Percentiles rank a stretch among this genome's conserved stretches.
These are phyloP conservation scores for Barnettozyma siamensis DNA, from an alignment of 805 yeast species.

Conservation along the genomic window DNA sequence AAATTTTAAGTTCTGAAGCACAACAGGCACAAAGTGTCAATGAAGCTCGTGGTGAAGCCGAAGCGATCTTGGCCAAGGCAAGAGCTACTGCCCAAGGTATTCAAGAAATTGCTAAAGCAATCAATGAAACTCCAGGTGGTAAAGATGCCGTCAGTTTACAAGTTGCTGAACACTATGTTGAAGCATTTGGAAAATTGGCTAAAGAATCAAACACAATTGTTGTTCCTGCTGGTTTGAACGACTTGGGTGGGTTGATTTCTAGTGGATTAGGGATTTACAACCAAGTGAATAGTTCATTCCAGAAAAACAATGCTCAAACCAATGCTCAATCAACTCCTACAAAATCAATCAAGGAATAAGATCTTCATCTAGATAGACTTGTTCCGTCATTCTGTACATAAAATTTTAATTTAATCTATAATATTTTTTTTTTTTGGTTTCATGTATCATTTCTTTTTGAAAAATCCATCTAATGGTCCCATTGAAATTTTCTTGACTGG, in stretches of 20 bases:
- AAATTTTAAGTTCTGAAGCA: conserved; percentile 74
- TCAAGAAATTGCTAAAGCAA: conserved; percentile 57
- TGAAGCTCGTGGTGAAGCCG: conserved; percentile 68
- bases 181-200: conserved; percentile 75
- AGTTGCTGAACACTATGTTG: conserved; percentile 79
- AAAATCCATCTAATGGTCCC: conserved; percentile 69
- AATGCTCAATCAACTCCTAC: not conserved
- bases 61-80: conserved; percentile 59
- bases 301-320: too few species aligned
- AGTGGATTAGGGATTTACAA: conserved; percentile 71
- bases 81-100: conserved; percentile 73
- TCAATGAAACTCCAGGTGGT: conserved; percentile 63
- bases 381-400: conserved; percentile 1
- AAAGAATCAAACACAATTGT: conserved; percentile 76
- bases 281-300: conserved; percentile 33
- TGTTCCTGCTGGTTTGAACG: conserved; percentile 71
- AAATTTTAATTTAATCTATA: too few species aligned
- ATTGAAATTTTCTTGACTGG: conserved; percentile 46
- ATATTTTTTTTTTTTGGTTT: not conserved
- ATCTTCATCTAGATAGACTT: too few species aligned
- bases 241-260: conserved; percentile 68
- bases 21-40: conserved; percentile 55
- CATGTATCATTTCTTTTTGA: conserved; percentile 31
- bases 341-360: conserved; percentile 4
- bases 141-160: conserved; percentile 70